Conservation (phyloP, 2,329 filamentous ascomycete genomes). For the Aspergillus pseudoterreus region DNA sequence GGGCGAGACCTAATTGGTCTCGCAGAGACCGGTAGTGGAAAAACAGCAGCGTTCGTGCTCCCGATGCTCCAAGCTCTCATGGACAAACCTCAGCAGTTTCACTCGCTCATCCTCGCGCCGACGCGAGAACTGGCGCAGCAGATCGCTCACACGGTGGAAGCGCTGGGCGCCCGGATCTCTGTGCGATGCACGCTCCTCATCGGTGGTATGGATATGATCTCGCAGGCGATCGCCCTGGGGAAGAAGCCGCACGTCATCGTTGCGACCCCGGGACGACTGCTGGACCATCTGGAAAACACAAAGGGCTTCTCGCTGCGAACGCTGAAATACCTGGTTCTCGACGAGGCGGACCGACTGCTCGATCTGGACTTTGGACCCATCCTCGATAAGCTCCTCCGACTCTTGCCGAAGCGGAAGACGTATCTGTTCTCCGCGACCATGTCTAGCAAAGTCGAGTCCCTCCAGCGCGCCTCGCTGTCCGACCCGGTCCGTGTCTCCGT, state of each 20-base stretch:
- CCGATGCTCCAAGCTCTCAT: constrained; percentile 89
- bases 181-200: constrained; percentile 83
- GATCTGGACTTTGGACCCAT: constrained; percentile 93
- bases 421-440: constrained; percentile 94
- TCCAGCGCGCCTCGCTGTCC: constrained; percentile 83
- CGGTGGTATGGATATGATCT: constrained; percentile 93
- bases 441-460: constrained; percentile 84
- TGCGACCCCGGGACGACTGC: constrained; percentile 80
- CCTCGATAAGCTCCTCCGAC: constrained; percentile 88
- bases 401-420: constrained; percentile 74
- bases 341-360: constrained; percentile 86
- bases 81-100: constrained; percentile 79
- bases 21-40: constrained; percentile 92
- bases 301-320: constrained; percentile 85
- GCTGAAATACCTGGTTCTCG: constrained; percentile 88
- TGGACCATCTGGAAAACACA: constrained; percentile 94
- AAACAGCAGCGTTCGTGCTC: constrained; percentile 90
- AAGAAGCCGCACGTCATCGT: constrained; percentile 95
- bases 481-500: constrained; percentile 83
- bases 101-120: constrained; percentile 85
- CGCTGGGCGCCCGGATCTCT: constrained; percentile 80
- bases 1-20: constrained; percentile 87
- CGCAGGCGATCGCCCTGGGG: constrained; percentile 84
- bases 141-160: constrained; percentile 83
- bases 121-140: constrained; percentile 92